Evolutionary conservation across 2,329 filamentous ascomycete genomes (phyloP), one percentile per base, ranked within the genome.

Genomic region (Dothideomycetes sp.): DNA sequence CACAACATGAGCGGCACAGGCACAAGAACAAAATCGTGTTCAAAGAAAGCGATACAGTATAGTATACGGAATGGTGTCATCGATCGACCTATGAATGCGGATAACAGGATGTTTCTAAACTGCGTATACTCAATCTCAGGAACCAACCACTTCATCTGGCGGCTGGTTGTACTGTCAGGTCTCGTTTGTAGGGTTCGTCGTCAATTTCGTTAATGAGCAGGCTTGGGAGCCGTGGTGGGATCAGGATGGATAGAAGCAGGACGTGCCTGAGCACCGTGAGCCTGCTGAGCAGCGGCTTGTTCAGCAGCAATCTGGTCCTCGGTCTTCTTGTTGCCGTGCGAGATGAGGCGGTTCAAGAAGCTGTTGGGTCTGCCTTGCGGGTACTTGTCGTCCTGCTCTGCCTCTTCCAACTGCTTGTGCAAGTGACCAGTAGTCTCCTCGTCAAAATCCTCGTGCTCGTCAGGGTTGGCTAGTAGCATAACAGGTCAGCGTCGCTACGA

Each of bases 311-410:
- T 43, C 51, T 61, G 52, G 25, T 58, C 55, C 45, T 62, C 59
- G 5, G 59, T 62, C 55, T 60, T 62, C 53, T 59, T 58, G 51
- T 62, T 62, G 45, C 59, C 59, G 49, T 60, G 55, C 44, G 52
- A 50, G 47, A 57, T 60, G 36, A 62, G 53, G 41, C 55, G 54
- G 52, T 61, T 60, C 38, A 62, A 48, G 50, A 60, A 60, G 42
- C 46, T 55, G 46, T 56, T 56, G 2, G 56, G 56, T 45, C 54
- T 57, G 45, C 58, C 58, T 15, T 53, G 41, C 8, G 49, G 46
- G 39, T 37, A 33, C 23, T 45, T 29, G 30, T 60, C 50, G 19
- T 52, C 51, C 16, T 55, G 49, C 46, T 61, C 56, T 22, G 58
- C 56, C 34, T 57, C 53, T 27, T 58, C 55, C 41, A 58, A 54